phyloP scores from a whole-genome alignment of 306 rosid genomes.

The Quercus mongolica region DNA sequence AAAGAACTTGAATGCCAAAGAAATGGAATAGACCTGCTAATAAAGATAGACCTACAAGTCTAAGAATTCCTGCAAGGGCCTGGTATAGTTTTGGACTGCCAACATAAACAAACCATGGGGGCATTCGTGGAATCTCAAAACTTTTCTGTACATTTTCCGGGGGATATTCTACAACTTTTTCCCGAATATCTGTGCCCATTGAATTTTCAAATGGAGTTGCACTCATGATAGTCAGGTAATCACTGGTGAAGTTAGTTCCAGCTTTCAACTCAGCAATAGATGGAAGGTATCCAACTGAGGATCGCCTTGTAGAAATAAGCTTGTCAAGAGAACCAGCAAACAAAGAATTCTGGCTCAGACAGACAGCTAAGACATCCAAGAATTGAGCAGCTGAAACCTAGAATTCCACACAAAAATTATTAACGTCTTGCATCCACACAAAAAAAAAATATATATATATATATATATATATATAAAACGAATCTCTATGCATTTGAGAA shows the following conservation, averaged over 20 bases:
- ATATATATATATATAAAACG: background rate
- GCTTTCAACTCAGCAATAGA: constrained; percentile 78
- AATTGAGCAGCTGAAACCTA: constrained; percentile 78
- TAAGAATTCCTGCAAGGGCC: constrained; percentile 82
- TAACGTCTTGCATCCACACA: background rate
- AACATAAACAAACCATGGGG: constrained; percentile 82
- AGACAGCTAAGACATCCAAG: constrained; percentile 70
- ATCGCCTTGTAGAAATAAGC: constrained; percentile 45
- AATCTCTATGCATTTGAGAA: background rate
- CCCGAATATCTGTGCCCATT: constrained; percentile 37
- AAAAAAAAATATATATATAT: constrained; percentile 8
- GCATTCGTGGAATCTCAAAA: constrained; percentile 80
- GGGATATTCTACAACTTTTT: constrained; percentile 32
- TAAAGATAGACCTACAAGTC: constrained; percentile 74
- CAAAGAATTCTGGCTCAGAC: constrained; percentile 75
- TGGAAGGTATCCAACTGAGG: constrained; percentile 73
- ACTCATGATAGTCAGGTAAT: constrained; percentile 34
- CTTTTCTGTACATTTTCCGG: constrained; percentile 28
- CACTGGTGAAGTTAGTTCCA: constrained; percentile 43
- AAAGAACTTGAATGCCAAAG: background rate
- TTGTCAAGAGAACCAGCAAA: constrained; percentile 76
- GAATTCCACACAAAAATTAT: constrained; percentile 28
- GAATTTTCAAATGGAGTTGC: constrained; percentile 41
- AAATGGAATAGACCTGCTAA: constrained; percentile 62
- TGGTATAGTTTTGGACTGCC: constrained; percentile 69